Percentiles rank a stretch among this genome's conserved stretches.
phyloP scores from a whole-genome alignment of 106 monocot genomes.

The Dendrobium catenatum region DNA sequence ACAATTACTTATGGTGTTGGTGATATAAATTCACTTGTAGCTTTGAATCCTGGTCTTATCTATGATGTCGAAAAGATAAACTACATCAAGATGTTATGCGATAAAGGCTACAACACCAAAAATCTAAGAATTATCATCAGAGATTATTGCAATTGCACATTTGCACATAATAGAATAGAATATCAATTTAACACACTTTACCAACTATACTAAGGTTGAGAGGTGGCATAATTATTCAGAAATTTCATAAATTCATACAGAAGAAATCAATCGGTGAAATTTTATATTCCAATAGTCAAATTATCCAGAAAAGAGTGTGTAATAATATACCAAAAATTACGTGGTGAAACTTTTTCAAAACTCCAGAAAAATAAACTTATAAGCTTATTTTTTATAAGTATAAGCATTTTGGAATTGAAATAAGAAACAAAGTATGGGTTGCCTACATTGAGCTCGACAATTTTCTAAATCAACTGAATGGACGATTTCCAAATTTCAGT shows the following conservation, averaged over 20 bases:
- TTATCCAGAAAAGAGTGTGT: too few relatives aligned
- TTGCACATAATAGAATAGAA: conserved; percentile 1
- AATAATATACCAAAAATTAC: too few relatives aligned
- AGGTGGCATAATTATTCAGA: too few relatives aligned
- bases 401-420: too few relatives aligned
- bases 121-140: conserved; percentile 7
- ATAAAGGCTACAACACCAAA: conserved; percentile 12
- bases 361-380: too few relatives aligned
- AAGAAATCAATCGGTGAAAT: not conserved
- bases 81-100: conserved; percentile 13
- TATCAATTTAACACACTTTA: conserved; percentile 15
- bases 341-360: too few relatives aligned
- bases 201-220: not conserved
- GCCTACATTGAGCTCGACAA: too few relatives aligned
- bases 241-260: not conserved
- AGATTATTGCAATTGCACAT: conserved; percentile 10
- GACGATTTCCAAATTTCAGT: too few relatives aligned
- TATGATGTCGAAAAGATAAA: conserved; percentile 15
- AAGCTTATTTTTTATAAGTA: too few relatives aligned
- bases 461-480: too few relatives aligned
- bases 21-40: conserved; percentile 11
- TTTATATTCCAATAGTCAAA: too few relatives aligned
- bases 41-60: conserved; percentile 10
- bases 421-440: too few relatives aligned
- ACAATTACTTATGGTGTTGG: conserved; percentile 21